A percentile compares a stretch with the other conserved stretches of the same genome.
Evolutionary conservation across 2,329 filamentous ascomycete species (phyloP).

Genomic region (Eutypa lata): DNA sequence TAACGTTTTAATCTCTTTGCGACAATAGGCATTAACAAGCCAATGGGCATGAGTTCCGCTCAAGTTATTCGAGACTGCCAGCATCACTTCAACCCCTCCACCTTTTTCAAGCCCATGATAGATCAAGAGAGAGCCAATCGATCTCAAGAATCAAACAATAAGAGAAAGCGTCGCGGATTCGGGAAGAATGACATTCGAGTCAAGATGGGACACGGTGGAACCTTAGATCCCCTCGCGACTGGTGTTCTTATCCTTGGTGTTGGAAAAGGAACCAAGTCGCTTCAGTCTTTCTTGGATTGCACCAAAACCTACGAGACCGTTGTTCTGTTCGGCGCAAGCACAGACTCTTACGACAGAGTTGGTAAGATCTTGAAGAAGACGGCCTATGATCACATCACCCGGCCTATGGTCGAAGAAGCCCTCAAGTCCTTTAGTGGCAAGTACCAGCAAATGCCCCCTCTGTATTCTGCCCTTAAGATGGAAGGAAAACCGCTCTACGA

Average conservation of each 20-base stretch:
- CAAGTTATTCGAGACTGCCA: conserved; percentile 89
- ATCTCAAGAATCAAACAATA: conserved; percentile 53
- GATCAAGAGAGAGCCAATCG: conserved; percentile 57
- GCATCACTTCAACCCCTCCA: conserved; percentile 75
- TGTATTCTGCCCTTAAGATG: conserved; percentile 91
- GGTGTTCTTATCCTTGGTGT: conserved; percentile 88
- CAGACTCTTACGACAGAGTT: conserved; percentile 85
- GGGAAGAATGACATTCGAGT: conserved; percentile 64
- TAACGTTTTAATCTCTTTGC: neutral
- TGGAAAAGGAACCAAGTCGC: conserved; percentile 80
- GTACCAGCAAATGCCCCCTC: conserved; percentile 84
- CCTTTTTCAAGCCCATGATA: conserved; percentile 75
- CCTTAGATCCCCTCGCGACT: conserved; percentile 88
- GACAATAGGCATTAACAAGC: conserved; percentile 82
- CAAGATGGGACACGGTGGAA: conserved; percentile 95
- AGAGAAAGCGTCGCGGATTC: conserved; percentile 56
- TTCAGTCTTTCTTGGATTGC: conserved; percentile 77
- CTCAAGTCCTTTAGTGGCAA: conserved; percentile 74
- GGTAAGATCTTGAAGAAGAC: conserved; percentile 78
- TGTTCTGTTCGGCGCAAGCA: conserved; percentile 85
- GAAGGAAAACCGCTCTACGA: conserved; percentile 94
- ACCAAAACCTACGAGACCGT: conserved; percentile 92
- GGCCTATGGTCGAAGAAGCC: conserved; percentile 72
- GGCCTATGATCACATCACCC: conserved; percentile 77
- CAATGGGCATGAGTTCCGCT: conserved; percentile 79